A percentile compares a stretch with the other conserved stretches of the same genome.
These are phyloP conservation scores for Ustilago nuda DNA, from an alignment of 1,284 basidiomycete species.

Conservation along the genomic window DNA sequence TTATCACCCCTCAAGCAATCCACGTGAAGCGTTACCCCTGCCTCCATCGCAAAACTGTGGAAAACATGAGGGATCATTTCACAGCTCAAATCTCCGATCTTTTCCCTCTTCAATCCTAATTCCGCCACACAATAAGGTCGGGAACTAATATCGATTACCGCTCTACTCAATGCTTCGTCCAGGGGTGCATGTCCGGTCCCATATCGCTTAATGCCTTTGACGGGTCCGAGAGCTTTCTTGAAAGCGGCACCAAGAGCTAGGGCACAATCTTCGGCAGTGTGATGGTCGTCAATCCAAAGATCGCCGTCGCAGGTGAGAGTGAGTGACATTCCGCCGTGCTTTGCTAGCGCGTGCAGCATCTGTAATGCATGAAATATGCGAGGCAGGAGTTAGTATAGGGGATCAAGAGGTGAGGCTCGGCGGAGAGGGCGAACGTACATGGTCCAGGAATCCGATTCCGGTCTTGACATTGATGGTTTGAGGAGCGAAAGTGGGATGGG, in stretches of 20 bases:
- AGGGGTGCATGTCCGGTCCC: slow-evolving; percentile 96
- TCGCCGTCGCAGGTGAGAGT: slow-evolving; percentile 92
- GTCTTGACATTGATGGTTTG: slow-evolving; percentile 90
- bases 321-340: slow-evolving; percentile 75
- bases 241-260: slow-evolving; percentile 93
- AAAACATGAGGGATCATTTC: slow-evolving; percentile 98
- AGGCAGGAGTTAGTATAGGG: not conserved
- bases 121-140: slow-evolving; percentile 94
- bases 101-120: slow-evolving; percentile 83
- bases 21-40: slow-evolving; percentile 90
- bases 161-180: slow-evolving; percentile 88
- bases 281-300: slow-evolving; percentile 98
- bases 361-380: slow-evolving; percentile 10
- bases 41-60: slow-evolving; percentile 90
- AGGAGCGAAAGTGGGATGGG: slow-evolving; percentile 75
- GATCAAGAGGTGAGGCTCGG: too few relatives aligned
- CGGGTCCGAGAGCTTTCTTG: slow-evolving; percentile 92
- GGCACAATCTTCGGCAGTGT: slow-evolving; percentile 94
- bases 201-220: slow-evolving; percentile 93
- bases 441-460: slow-evolving; percentile 97
- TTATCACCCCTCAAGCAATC: slow-evolving; percentile 94
- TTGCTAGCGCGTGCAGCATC: slow-evolving; percentile 69
- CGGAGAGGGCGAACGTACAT: slow-evolving; percentile 75
- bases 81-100: slow-evolving; percentile 85
- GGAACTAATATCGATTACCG: slow-evolving; percentile 97